phyloP scores from a whole-genome alignment of 2,329 filamentous ascomycete species.

The Ilyonectria sp. region DNA sequence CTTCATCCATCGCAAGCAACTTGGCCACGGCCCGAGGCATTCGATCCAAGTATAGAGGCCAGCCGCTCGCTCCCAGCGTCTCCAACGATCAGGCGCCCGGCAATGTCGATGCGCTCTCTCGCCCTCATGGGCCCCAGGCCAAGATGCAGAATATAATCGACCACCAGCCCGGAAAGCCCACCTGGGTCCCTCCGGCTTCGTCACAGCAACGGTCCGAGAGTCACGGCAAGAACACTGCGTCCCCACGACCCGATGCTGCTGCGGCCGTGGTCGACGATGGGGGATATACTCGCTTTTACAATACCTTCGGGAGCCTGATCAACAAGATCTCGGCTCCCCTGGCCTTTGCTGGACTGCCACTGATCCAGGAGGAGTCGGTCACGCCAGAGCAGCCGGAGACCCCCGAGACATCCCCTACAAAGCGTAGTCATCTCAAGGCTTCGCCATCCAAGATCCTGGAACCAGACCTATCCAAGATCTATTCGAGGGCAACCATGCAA shows the following conservation, averaged over 20 bases:
- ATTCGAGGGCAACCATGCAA: slow-evolving; percentile 87
- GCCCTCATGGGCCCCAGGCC: slow-evolving; percentile 64
- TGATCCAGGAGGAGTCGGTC: slow-evolving; percentile 69
- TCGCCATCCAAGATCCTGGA: slow-evolving; percentile 48
- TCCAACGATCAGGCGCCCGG: slow-evolving; percentile 82
- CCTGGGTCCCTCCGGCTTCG: slow-evolving; percentile 64
- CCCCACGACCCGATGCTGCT: slow-evolving; percentile 46
- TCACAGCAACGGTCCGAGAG: slow-evolving; percentile 44
- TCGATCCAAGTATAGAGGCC: slow-evolving; percentile 73
- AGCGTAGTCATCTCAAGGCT: slow-evolving; percentile 56
- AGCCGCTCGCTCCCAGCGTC: slow-evolving; percentile 79
- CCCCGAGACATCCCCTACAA: slow-evolving; percentile 56
- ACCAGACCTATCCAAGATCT: slow-evolving; percentile 86
- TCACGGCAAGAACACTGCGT: slow-evolving; percentile 44
- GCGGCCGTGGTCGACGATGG: slow-evolving; percentile 70
- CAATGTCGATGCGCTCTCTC: slow-evolving; percentile 72
- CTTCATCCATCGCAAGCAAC: slow-evolving; percentile 90
- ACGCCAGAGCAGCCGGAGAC: slow-evolving; percentile 51
- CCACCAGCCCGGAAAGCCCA: slow-evolving; percentile 65
- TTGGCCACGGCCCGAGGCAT: slow-evolving; percentile 90
- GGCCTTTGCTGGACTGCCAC: slow-evolving; percentile 91
- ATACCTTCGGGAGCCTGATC: slow-evolving; percentile 89
- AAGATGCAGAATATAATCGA: slow-evolving; percentile 73
- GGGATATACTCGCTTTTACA: slow-evolving; percentile 92
- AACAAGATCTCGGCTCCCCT: slow-evolving; percentile 91